Base-by-base conservation (phyloP, 2,329 filamentous ascomycete species). In the Cyphellophora attinorum region DNA sequence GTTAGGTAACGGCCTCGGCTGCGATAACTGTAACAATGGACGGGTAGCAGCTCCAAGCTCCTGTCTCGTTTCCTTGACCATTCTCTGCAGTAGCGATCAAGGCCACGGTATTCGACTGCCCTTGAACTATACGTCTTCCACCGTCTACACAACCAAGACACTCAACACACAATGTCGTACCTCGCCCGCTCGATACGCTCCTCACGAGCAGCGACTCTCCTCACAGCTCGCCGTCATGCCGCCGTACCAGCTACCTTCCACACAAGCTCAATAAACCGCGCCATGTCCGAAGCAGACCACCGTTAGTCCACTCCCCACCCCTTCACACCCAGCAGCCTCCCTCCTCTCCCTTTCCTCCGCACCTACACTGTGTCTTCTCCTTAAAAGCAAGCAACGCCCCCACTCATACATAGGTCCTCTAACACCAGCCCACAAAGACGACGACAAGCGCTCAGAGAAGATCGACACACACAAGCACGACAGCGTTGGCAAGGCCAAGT, bases 401-500 rank as follows among this genome's bases (percentile, higher is more conserved):
- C n/a, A 19, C 6, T 17, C 8, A 23, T 18, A 14, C 15, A 13
- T 28, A 11, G 16, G 28, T 5, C 6, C 16, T 17, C 11, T 23
- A 19, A 10, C 12, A 5, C 19, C 8, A 15, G 12, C 19, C 33
- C 8, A 14, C 23, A 11, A 18, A 48, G 47, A 48, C 31, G 33
- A 38, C 34, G 34, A 37, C 12, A 39, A 39, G 15, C 44, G 45
- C 37, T 33, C 32, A 11, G 23, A 38, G 15, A 34, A 44, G 12
- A 48, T 48, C 34, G 47, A 50, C 5, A 38, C 36, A 8, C 45
- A 50, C 39, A 43, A 48, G 17, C 17, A 31, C 6, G 46, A 48
- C 34, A 43, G 37, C 12, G 25, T 48, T 15, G 37, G 42, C 8
- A 41, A 42, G 21, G 44, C 41, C 4, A 45, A 45, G 32, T 39